These are phyloP conservation scores for Funneliformis caledonium DNA, from an alignment of 371 early-diverging fungal species.

Conservation along the genomic window DNA sequence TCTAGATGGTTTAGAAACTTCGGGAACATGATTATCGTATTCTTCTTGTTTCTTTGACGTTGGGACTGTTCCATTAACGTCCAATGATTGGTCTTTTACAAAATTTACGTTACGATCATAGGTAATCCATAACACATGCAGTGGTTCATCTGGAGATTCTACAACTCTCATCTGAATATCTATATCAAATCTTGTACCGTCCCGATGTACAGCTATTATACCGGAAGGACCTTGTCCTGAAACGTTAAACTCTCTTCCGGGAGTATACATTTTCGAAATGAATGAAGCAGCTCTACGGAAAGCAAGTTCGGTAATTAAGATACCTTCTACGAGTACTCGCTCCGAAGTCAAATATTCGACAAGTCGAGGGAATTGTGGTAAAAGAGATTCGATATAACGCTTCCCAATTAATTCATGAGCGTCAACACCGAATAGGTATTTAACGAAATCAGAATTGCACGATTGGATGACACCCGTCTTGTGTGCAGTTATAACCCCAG, in stretches of 20 bases:
- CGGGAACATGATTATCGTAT: conserved; percentile 13
- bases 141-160: conserved; percentile 53
- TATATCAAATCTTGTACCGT: conserved; percentile 64
- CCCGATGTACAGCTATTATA: conserved; percentile 66
- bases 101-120: conserved; percentile 66
- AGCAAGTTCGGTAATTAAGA: conserved; percentile 43
- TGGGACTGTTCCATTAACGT: conserved; percentile 7
- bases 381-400: conserved; percentile 56
- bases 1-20: conserved; percentile 33
- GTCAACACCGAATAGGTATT: conserved; percentile 69
- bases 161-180: conserved; percentile 68
- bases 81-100: conserved; percentile 42
- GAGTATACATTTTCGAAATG: conserved; percentile 41
- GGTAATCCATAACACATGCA: conserved; percentile 74
- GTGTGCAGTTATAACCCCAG: conserved; percentile 68
- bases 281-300: conserved; percentile 47
- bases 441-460: conserved; percentile 67
- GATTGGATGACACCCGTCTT: conserved; percentile 61
- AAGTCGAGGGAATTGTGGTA: conserved; percentile 66
- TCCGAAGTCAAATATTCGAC: conserved; percentile 50
- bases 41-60: conserved; percentile 13
- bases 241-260: conserved; percentile 41
- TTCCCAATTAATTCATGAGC: conserved; percentile 58
- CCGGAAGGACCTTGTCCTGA: conserved; percentile 47
- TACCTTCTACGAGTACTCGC: conserved; percentile 48